These are phyloP conservation scores for Exophiala lecanii-corni DNA, from an alignment of 2,329 filamentous ascomycete genomes.

Conservation along the genomic window DNA sequence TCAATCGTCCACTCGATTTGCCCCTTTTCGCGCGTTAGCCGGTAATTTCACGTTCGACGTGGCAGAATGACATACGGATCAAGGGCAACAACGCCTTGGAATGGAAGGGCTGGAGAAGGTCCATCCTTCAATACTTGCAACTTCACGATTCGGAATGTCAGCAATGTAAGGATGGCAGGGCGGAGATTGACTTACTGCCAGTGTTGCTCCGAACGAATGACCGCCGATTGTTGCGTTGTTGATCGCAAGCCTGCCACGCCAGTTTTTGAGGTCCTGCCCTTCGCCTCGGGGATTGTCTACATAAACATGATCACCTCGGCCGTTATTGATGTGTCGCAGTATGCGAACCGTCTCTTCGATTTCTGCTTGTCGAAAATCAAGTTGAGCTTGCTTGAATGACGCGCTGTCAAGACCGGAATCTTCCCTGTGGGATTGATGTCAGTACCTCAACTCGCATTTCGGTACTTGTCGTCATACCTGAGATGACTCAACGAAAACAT, in stretches of 20 bases:
- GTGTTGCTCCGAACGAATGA: slow-evolving; percentile 63
- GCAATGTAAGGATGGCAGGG: not conserved
- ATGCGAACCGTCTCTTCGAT: slow-evolving; percentile 25
- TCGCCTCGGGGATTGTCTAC: slow-evolving; percentile 45
- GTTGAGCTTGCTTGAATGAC: slow-evolving; percentile 24
- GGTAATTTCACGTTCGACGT: not conserved
- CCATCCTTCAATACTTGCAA: slow-evolving; percentile 37
- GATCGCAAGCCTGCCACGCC: slow-evolving; percentile 52
- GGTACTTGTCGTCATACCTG: slow-evolving; percentile 1
- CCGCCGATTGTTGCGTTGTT: slow-evolving; percentile 55
- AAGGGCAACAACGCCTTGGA: slow-evolving; percentile 57
- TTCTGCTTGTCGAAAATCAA: slow-evolving; percentile 28
- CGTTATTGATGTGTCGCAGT: slow-evolving; percentile 20
- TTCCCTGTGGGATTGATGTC: not conserved
- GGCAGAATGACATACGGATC: slow-evolving; percentile 44
- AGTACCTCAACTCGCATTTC: not conserved
- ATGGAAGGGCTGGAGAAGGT: slow-evolving; percentile 40
- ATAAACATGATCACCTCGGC: slow-evolving; percentile 17
- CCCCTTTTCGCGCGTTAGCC: slow-evolving; percentile 34
- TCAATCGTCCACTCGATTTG: slow-evolving; percentile 59
- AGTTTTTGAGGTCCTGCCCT: slow-evolving; percentile 45
- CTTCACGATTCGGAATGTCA: slow-evolving; percentile 1
- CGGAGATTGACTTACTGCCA: slow-evolving; percentile 35
- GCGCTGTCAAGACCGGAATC: slow-evolving; percentile 14
- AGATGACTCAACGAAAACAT: slow-evolving; percentile 19